A percentile compares a stretch with the other conserved stretches of the same genome.
phyloP scores from a whole-genome alignment of 345 rosid genomes.

The Toxicodendron radicans region DNA sequence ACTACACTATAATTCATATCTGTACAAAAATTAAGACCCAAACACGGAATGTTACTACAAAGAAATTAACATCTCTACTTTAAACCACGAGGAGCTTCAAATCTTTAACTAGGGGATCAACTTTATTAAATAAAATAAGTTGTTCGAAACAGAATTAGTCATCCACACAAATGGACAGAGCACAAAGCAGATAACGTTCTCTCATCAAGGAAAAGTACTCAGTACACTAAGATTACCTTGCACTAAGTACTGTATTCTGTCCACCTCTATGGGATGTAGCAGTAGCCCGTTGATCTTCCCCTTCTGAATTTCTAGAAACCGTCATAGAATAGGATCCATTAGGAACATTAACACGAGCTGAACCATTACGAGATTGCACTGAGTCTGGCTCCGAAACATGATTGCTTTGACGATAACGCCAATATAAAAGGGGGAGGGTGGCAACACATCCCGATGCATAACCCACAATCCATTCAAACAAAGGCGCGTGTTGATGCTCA shows the following conservation, averaged over 20 bases:
- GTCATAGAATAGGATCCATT: too few relatives aligned
- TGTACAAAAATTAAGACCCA: background rate
- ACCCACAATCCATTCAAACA: slow-evolving; percentile 87
- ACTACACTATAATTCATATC: background rate
- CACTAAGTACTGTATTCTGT: slow-evolving; percentile 49
- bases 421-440: slow-evolving; percentile 82
- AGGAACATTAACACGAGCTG: slow-evolving; percentile 66
- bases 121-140: background rate
- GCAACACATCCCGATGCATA: slow-evolving; percentile 90
- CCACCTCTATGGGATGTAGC: slow-evolving; percentile 52
- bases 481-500: slow-evolving; percentile 77
- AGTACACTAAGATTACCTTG: too few relatives aligned
- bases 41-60: background rate
- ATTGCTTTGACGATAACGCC: slow-evolving; percentile 80
- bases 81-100: slow-evolving; percentile 7
- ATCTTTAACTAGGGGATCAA: background rate
- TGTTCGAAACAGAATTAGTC: background rate
- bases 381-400: slow-evolving; percentile 68
- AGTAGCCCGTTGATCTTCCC: slow-evolving; percentile 52
- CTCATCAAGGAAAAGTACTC: background rate
- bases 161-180: background rate
- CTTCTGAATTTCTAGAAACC: slow-evolving; percentile 68
- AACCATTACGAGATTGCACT: slow-evolving; percentile 57
- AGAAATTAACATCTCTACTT: background rate
- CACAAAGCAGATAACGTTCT: background rate